phyloP scores from a whole-genome alignment of 2,329 filamentous ascomycete species.

The Colletotrichum sojae region DNA sequence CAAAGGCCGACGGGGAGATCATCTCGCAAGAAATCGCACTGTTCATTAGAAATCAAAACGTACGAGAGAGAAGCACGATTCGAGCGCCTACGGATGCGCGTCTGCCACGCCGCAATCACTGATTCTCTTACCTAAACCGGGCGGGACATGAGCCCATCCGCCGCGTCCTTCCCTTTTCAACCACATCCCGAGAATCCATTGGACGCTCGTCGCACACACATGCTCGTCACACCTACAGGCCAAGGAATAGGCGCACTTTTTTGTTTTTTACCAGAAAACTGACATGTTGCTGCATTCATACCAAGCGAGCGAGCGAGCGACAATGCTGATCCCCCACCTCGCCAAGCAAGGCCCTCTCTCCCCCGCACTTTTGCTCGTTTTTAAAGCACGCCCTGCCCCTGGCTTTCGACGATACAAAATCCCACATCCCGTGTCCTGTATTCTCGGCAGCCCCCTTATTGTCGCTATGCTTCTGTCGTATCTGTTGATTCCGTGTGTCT shows the following conservation, averaged over 20 bases:
- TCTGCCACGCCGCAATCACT: neutral
- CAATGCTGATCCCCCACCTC: slow-evolving; percentile 34
- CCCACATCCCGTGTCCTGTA: neutral
- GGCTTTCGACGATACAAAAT: neutral
- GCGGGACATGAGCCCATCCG: neutral
- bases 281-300: slow-evolving; percentile 37
- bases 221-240: neutral
- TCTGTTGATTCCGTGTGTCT: slow-evolving; percentile 24
- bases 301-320: slow-evolving; percentile 34
- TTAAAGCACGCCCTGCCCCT: neutral
- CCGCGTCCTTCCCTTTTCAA: slow-evolving; percentile 31
- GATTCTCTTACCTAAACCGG: neutral
- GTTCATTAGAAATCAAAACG: too few relatives aligned
- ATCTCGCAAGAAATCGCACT: too few relatives aligned
- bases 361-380: slow-evolving; percentile 34
- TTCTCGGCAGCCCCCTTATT: slow-evolving; percentile 1
- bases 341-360: slow-evolving; percentile 30
- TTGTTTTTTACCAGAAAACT: slow-evolving; percentile 23
- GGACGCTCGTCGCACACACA: slow-evolving; percentile 4
- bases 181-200: slow-evolving; percentile 9
- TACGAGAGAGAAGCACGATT: too few relatives aligned
- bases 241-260: neutral
- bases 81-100: neutral
- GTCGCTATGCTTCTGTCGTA: slow-evolving; percentile 27
- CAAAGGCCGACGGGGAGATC: too few relatives aligned